Evolutionary conservation across 225 moss, liverwort and hornwort species (phyloP).

Genomic region (Neckera pumila): DNA sequence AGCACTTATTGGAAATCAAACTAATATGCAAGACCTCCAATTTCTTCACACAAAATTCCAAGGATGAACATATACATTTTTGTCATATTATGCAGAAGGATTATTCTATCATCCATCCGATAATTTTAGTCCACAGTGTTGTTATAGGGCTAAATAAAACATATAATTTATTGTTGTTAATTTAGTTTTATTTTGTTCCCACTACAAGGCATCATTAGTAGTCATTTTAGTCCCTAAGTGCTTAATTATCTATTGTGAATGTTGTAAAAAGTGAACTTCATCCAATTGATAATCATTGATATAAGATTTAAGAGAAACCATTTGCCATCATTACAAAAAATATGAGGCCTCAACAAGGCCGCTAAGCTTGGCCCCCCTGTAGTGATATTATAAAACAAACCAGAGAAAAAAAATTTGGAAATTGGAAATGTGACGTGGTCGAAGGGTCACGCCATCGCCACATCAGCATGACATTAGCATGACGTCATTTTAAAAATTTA

Average conservation of each 20-base stretch:
- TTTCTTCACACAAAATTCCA: background rate
- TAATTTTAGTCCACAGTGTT: rapidly evolving
- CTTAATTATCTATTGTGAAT: background rate
- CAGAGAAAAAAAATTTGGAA: too few relatives aligned
- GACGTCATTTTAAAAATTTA: too few relatives aligned
- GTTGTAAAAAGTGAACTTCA: background rate
- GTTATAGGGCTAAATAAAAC: background rate
- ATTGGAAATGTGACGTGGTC: too few relatives aligned
- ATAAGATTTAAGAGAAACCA: background rate
- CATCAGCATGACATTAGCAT: too few relatives aligned
- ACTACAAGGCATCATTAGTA: background rate
- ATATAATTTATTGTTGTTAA: background rate
- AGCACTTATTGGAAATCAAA: background rate
- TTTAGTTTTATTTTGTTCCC: background rate
- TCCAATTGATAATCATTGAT: background rate
- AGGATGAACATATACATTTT: background rate
- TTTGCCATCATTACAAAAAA: too few relatives aligned
- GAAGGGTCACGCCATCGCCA: too few relatives aligned
- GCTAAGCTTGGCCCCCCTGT: too few relatives aligned
- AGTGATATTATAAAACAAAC: too few relatives aligned
- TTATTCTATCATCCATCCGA: rapidly evolving
- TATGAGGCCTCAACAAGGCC: too few relatives aligned
- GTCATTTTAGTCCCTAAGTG: too few relatives aligned
- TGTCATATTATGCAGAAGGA: background rate
- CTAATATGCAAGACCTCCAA: background rate